phyloP scores from a whole-genome alignment of 352 stramenopile species.

The Pythium myriotylum region DNA sequence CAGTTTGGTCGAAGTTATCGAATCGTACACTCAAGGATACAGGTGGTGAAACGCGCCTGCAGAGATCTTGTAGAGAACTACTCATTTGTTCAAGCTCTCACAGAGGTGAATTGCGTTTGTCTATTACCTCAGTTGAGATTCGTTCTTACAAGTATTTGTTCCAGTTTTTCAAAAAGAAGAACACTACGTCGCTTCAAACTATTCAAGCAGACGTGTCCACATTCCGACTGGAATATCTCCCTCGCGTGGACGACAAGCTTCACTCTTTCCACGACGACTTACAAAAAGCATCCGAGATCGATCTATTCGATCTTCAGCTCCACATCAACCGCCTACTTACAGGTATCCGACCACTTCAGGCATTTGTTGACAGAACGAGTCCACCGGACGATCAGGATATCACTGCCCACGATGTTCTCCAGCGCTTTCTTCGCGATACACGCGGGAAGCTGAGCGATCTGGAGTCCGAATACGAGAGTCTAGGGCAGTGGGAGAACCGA shows the following conservation, averaged over 20 bases:
- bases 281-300: constrained; percentile 48
- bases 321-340: constrained; percentile 60
- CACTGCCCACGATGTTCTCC: constrained; percentile 46
- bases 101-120: constrained; percentile 32
- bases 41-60: constrained; percentile 64
- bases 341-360: constrained; percentile 45
- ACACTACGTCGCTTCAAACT: constrained; percentile 36
- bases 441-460: constrained; percentile 41
- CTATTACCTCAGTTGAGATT: neutral
- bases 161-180: constrained; percentile 53
- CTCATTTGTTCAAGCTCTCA: constrained; percentile 53
- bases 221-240: constrained; percentile 44
- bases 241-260: constrained; percentile 54
- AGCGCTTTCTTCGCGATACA: constrained; percentile 53
- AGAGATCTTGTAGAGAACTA: constrained; percentile 74
- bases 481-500: constrained; percentile 66
- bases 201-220: constrained; percentile 32
- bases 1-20: constrained; percentile 54
- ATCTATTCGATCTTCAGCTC: constrained; percentile 65
- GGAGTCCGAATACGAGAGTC: constrained; percentile 63
- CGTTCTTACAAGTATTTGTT: too few relatives aligned
- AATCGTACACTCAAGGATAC: constrained; percentile 45
- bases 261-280: constrained; percentile 61
- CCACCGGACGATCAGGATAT: constrained; percentile 37
- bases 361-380: constrained; percentile 46